These are phyloP conservation scores for Paecilomyces variotii DNA, from an alignment of 2,329 filamentous ascomycete genomes.

Conservation along the genomic window DNA sequence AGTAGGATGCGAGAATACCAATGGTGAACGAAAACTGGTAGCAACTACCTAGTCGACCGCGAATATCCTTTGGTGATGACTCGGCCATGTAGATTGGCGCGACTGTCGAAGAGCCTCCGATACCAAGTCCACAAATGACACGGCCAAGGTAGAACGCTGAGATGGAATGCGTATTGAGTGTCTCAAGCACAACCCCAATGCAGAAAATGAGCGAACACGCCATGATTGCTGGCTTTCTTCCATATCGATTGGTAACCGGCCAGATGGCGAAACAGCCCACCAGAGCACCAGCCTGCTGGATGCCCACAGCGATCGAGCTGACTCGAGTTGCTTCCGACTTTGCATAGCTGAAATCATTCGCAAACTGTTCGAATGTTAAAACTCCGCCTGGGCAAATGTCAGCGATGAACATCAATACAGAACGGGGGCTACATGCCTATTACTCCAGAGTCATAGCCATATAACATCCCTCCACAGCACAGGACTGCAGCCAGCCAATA, in stretches of 20 bases:
- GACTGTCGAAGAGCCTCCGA: conserved; percentile 40
- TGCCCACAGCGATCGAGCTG: conserved; percentile 43
- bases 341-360: conserved; percentile 36
- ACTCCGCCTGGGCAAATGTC: conserved; percentile 31
- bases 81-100: conserved; percentile 39
- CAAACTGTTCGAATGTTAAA: conserved; percentile 39
- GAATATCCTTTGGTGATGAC: conserved; percentile 40
- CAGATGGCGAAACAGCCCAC: conserved; percentile 44
- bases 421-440: conserved; percentile 24
- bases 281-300: conserved; percentile 47
- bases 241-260: conserved; percentile 40
- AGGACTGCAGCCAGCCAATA: conserved; percentile 47
- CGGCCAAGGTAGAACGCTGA: conserved; percentile 40
- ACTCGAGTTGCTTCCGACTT: conserved; percentile 33
- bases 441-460: conserved; percentile 37
- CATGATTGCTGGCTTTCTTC: conserved; percentile 39
- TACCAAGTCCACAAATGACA: conserved; percentile 41
- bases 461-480: conserved; percentile 43
- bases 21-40: conserved; percentile 46
- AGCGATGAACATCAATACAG: background rate
- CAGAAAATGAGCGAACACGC: conserved; percentile 41
- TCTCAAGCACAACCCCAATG: conserved; percentile 39
- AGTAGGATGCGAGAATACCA: conserved; percentile 46
- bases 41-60: conserved; percentile 43
- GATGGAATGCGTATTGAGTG: conserved; percentile 39